phyloP scores from a whole-genome alignment of 305 asterid species.

The Rubia occidens region DNA sequence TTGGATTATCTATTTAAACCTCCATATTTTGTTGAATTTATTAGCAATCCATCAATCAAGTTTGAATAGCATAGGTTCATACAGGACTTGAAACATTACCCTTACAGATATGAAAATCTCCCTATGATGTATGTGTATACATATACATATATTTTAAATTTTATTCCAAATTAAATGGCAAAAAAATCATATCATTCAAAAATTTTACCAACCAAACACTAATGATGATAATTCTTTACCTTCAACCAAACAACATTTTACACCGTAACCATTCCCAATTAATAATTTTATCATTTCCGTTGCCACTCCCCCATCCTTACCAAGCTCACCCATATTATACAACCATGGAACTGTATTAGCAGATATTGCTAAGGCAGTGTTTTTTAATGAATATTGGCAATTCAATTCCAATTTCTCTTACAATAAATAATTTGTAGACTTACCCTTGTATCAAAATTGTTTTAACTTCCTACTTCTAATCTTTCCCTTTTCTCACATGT shows the following conservation, averaged over 20 bases:
- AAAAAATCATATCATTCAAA: no score
- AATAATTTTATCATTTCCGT: no score
- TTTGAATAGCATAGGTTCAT: background rate
- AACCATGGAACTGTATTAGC: no score
- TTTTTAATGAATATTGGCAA: background rate
- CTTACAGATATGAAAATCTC: background rate
- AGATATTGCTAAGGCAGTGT: background rate
- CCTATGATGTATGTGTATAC: no score
- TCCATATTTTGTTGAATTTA: background rate
- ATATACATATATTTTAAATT: no score
- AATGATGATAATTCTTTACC: no score
- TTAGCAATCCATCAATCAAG: background rate
- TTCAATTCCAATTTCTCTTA: background rate
- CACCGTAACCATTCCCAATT: no score
- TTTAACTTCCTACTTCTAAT: background rate
- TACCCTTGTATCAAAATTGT: background rate
- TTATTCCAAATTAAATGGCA: no score
- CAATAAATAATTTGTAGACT: background rate
- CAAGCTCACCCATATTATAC: no score
- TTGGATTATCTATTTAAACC: slow-evolving; percentile 15
- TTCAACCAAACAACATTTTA: no score
- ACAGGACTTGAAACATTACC: background rate
- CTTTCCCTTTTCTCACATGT: background rate
- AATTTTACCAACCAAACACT: no score
- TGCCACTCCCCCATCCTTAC: no score